Evolutionary conservation across 192 early-diverging fungal species (phyloP), one percentile per base, ranked within the genome.

Genomic region (Phycomyces blakesleeanus): DNA sequence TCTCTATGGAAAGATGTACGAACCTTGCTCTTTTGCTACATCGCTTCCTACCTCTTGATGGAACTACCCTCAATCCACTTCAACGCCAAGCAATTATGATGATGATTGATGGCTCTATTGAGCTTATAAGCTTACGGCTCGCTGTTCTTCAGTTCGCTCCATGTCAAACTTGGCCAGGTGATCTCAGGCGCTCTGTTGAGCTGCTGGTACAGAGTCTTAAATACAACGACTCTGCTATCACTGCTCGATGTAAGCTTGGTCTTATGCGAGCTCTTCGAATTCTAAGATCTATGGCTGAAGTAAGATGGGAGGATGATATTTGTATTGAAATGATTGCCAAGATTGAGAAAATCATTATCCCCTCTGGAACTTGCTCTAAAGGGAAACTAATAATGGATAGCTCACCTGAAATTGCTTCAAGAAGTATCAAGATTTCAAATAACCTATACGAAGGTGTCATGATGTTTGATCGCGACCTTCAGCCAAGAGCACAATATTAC

Each of bases 141-240:
- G 41, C 66, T 29, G 58, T 60, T 40, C 25, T 68, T 40, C 50
- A 49, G 9, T 58, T 59, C 61, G 51, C 58, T 25, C 52, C 12
- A 10, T 68, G 66, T 39, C 58, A 68, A 37, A 68, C 66, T 12
- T 68, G 66, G 66, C 66, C 66, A 6, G 66, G 66, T 22, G 53
- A 60, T 34, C 24, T 59, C 12, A 56, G 47, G 37, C 66, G 66
- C 2, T 57, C 66, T 5, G 52, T 68, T 12, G 59, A 68, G 20
- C 52, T 68, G 57, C 22, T 61, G 29, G 42, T 55, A 39, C 40
- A 44, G 7, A 54, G 51, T 11, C 47, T 68, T 5, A 11, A 55
- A 11, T 68, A 54, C 47, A 42, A 51, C 11, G 66, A 68, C 27
- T 27, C 58, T 2, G 44, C 55, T 0, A 47, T 68, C 22, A 55